Base-by-base conservation (phyloP, 495 filamentous ascomycete species). In the Saxophila tyrrhenica region DNA sequence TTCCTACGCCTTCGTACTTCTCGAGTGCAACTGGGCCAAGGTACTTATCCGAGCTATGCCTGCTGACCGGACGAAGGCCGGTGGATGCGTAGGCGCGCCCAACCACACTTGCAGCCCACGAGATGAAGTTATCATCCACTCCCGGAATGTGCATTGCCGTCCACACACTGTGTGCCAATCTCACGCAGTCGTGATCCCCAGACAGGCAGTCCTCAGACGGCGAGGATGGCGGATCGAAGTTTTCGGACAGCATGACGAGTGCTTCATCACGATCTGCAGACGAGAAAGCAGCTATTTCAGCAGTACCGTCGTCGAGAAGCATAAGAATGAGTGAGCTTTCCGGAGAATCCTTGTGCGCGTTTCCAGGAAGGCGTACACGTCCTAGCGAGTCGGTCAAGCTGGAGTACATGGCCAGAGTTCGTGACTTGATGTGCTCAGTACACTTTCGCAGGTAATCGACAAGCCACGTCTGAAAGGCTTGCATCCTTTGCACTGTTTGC, bases 51-150 rank as follows among this genome's bases (percentile, higher is more conserved):
- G 21, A 21, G 32, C 5, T 15, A 7, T 21, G 15, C 10, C 1
- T 8, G 3, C 11, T n/a, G n/a, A 24, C 10, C 2, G 54, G 54
- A 41, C 58, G 48, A 16, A 44, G 2, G 20, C 59, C 59, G 15
- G 44, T 25, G 2, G 84, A 76, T 43, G 85, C 82, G 69, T 89
- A 97, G 0, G 87, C 83, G 60, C 87, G 78, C 19, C 92, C 92
- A 21, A 98, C 73, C 16, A 89, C 84, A 50, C 81, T 78, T 7
- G 84, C 89, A 39, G 85, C 85, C 92, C 92, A 98, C 2, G 86
- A 68, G 13, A 85, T 69, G 64, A 92, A 97, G 0, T 3, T 24
- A 15, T 48, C 25, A 46, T 21, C 25, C 19, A 52, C 3, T 1
- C 22, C 23, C 0, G 25, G 5, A 10, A 23, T 39, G n/a, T 38